Percentiles rank a stretch among this genome's conserved stretches.
phyloP scores from a whole-genome alignment of 495 filamentous ascomycete species.

The Aspergillus nidulans region DNA sequence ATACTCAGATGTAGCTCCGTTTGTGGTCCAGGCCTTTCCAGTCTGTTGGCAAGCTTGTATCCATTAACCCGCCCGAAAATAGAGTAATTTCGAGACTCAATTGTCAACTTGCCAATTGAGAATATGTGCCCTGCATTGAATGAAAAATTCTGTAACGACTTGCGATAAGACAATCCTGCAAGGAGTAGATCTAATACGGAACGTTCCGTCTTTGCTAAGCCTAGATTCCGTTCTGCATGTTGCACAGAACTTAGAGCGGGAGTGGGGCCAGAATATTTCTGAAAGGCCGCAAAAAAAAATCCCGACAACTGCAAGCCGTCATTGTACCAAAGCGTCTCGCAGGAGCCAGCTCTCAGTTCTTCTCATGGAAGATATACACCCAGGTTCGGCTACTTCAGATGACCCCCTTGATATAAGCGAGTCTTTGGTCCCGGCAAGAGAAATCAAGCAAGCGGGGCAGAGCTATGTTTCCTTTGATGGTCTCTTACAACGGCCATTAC shows the following conservation, averaged over 20 bases:
- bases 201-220: not conserved
- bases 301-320: not conserved
- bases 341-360: too few species aligned
- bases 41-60: too few species aligned
- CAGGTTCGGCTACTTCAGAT: constrained; percentile 15
- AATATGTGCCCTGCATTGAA: too few species aligned
- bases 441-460: constrained; percentile 59
- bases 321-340: not conserved
- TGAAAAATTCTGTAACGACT: too few species aligned
- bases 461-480: constrained; percentile 67
- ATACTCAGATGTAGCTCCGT: not conserved
- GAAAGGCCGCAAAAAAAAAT: not conserved
- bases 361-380: constrained; percentile 1
- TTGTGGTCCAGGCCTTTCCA: not conserved
- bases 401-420: constrained; percentile 50
- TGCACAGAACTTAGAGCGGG: not conserved
- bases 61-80: too few species aligned
- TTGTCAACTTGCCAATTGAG: too few species aligned
- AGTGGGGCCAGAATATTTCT: not conserved
- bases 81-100: too few species aligned
- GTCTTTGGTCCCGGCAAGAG: constrained; percentile 61
- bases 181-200: too few species aligned
- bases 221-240: not conserved
- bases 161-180: too few species aligned
- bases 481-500: constrained; percentile 62